Evolutionary conservation across 2,329 filamentous ascomycete genomes (phyloP).

Genomic region (Ambrosiella beaveri): DNA sequence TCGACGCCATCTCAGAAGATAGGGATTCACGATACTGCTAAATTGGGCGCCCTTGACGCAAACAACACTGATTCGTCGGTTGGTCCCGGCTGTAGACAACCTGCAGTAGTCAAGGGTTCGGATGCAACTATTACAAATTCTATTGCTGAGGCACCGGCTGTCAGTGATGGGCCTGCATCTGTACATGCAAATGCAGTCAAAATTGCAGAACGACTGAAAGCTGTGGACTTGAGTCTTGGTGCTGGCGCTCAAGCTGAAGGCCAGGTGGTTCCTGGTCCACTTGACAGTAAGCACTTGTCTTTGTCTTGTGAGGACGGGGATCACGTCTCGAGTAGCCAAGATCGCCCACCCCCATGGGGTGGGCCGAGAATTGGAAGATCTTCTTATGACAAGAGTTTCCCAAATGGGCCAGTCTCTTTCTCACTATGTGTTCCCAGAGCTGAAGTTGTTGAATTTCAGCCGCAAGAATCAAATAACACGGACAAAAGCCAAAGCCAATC

Average conservation of each 20-base stretch:
- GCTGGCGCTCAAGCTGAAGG: conserved; percentile 6
- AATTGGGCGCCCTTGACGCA: too few relatives aligned
- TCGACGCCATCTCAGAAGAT: not conserved
- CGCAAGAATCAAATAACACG: not conserved
- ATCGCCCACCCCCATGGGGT: not conserved
- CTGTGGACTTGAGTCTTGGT: conserved; percentile 1
- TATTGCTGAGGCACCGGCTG: not conserved
- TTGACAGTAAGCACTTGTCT: too few relatives aligned
- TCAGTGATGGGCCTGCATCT: not conserved
- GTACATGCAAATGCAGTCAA: not conserved
- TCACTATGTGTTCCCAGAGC: not conserved
- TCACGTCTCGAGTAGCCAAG: not conserved
- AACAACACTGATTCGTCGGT: not conserved
- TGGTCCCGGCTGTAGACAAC: not conserved
- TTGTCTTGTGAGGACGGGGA: not conserved
- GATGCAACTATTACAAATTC: not conserved
- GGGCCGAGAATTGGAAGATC: not conserved
- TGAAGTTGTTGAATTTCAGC: not conserved
- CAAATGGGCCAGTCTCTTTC: not conserved
- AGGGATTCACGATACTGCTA: too few relatives aligned
- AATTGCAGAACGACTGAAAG: conserved; percentile 7
- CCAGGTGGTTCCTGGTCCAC: not conserved
- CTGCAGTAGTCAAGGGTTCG: not conserved
- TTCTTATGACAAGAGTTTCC: too few relatives aligned
- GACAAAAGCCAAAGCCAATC: not conserved